Evolutionary conservation across 768 basidiomycete species (phyloP), one percentile per base, ranked within the genome.

Genomic region (Clitopilus passeckerianus): DNA sequence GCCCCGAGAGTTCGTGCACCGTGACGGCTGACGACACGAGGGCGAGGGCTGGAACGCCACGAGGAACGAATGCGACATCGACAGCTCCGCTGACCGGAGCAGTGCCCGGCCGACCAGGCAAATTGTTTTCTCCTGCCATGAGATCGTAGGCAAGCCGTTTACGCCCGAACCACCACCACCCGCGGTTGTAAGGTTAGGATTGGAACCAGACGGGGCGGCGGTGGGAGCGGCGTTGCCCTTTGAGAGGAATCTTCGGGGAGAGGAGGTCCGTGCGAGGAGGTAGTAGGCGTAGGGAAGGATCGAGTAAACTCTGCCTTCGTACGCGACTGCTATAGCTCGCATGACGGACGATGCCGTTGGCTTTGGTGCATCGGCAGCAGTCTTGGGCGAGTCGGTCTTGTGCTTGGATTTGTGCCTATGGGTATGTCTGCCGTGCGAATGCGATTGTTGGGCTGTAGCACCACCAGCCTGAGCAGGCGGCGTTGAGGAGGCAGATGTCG

Each of bases 211-310:
- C 5, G 46, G 15, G 18, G 46, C 46, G 12, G 37, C 15, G 57
- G 77, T 75, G 1, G 61, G 59, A 2, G 73, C 60, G 2, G 74
- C 64, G 50, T 75, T 71, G 23, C 22, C 52, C 15, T 53, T 22
- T 24, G 72, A 67, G 54, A 78, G 72, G 54, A 78, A 68, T 2
- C 77, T 72, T 12, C 71, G 67, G 30, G 74, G 69, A 12, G 71
- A 68, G 60, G 61, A 63, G 18, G 78, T 73, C 9, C 77, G 75
- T 9, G 80, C 78, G 37, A 82, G 68, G 66, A 78, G 78, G 66
- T 83, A 83, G 64, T 75, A 82, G 0, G 77, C 75, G 62, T 80
- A 80, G 0, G 82, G 82, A 3, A 84, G 71, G 18, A 79, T 66
- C 16, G 71, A 67, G 16, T 70, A 72, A 15, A 81, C 65, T 57